phyloP scores from a whole-genome alignment of 495 filamentous ascomycete species.

The Aspergillus bridgeri region DNA sequence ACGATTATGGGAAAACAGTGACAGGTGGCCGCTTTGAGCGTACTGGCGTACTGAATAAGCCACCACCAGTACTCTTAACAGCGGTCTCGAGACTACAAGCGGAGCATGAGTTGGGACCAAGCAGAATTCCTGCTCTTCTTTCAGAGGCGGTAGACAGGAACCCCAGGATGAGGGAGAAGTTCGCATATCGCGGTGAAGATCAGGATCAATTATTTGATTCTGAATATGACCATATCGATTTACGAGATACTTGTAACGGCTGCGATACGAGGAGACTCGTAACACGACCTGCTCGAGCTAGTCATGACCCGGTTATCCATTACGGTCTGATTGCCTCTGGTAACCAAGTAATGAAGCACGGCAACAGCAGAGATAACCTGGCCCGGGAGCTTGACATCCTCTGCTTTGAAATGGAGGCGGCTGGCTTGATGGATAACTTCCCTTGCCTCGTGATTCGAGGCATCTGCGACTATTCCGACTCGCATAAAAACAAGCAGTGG shows the following conservation, averaged over 20 bases:
- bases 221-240: constrained; percentile 20
- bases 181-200: constrained; percentile 13
- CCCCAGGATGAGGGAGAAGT: constrained; percentile 20
- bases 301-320: constrained; percentile 18
- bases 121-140: constrained; percentile 15
- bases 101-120: constrained; percentile 7
- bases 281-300: constrained; percentile 6
- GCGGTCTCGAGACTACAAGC: constrained; percentile 24
- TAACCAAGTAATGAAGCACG: constrained; percentile 36
- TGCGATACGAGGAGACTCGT: constrained; percentile 18
- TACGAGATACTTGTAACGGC: constrained; percentile 14
- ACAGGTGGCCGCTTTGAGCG: constrained; percentile 18
- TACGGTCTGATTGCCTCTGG: constrained; percentile 40
- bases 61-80: constrained; percentile 23
- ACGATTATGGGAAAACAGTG: constrained; percentile 27
- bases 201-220: constrained; percentile 30
- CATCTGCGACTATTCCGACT: constrained; percentile 37
- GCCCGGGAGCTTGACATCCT: constrained; percentile 26
- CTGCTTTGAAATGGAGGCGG: constrained; percentile 32
- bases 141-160: constrained; percentile 12
- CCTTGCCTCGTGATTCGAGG: constrained; percentile 34
- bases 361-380: constrained; percentile 27
- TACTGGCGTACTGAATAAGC: constrained; percentile 22
- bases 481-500: constrained; percentile 37
- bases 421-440: constrained; percentile 25